A percentile compares a stretch with the other conserved stretches of the same genome.
phyloP scores from a whole-genome alignment of 176 grass and related monocot species.

The bread wheat (Triticum aestivum) region DNA sequence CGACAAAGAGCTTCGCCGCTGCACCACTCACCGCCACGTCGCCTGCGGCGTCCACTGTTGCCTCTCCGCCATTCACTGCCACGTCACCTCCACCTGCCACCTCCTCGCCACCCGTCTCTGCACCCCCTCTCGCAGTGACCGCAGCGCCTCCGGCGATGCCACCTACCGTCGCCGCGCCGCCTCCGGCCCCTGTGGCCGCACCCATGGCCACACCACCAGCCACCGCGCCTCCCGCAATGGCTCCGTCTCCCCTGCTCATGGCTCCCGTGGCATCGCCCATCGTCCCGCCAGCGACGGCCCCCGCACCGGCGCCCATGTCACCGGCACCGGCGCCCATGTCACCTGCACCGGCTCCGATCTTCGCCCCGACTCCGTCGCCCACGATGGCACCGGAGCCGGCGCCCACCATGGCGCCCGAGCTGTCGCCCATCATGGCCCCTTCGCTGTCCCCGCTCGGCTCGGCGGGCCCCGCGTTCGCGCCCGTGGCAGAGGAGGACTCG shows the following conservation, averaged over 20 bases:
- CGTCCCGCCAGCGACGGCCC: not conserved
- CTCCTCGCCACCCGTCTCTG: conserved; percentile 22
- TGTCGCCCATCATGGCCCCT: conserved; percentile 25
- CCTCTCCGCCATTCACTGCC: conserved; percentile 14
- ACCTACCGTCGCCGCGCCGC: conserved; percentile 20
- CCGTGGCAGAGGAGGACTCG: conserved; percentile 23
- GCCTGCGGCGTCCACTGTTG: not conserved
- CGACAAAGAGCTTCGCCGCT: not conserved
- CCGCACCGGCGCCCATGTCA: conserved; percentile 36
- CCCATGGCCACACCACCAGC: conserved; percentile 40
- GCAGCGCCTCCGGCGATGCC: conserved; percentile 8
- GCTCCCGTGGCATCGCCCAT: conserved; percentile 23
- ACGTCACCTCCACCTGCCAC: not conserved
- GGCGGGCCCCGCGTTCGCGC: not conserved
- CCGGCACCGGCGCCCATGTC: conserved; percentile 27
- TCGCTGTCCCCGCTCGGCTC: conserved; percentile 25
- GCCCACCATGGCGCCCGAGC: conserved; percentile 10
- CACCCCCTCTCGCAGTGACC: conserved; percentile 13
- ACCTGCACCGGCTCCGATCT: conserved; percentile 22
- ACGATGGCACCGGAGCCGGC: conserved; percentile 3
- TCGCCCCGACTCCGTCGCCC: conserved; percentile 36
- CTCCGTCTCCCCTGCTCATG: conserved; percentile 31
- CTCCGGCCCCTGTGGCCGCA: conserved; percentile 23
- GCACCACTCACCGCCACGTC: not conserved
- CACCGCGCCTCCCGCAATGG: conserved; percentile 5